These are phyloP conservation scores for Aotearoamyces nothofagi DNA, from an alignment of 2,329 filamentous ascomycete species.

Conservation along the genomic window DNA sequence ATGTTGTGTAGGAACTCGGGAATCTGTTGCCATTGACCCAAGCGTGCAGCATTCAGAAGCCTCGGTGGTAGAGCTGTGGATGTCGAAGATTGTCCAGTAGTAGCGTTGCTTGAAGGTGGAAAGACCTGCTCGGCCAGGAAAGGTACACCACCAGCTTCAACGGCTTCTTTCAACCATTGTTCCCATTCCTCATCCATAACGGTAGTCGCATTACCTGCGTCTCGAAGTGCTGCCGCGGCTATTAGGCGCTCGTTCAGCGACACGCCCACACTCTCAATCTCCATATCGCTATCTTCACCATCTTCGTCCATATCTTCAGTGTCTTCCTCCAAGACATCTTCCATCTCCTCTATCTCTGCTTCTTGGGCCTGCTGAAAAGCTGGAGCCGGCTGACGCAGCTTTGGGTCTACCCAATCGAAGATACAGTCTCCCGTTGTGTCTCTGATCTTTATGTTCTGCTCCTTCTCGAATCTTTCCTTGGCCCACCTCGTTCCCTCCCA, in stretches of 20 bases:
- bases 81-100: constrained; percentile 19
- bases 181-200: constrained; percentile 60
- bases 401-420: constrained; percentile 39
- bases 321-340: constrained; percentile 22
- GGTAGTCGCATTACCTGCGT: constrained; percentile 40
- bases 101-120: constrained; percentile 18
- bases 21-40: constrained; percentile 40
- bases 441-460: constrained; percentile 52
- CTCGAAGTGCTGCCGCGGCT: constrained; percentile 45
- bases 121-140: constrained; percentile 28
- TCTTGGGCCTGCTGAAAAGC: constrained; percentile 6
- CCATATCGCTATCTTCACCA: constrained; percentile 35
- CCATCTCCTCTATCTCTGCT: constrained; percentile 16
- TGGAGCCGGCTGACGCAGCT: constrained; percentile 13
- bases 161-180: constrained; percentile 57
- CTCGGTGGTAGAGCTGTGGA: constrained; percentile 26
- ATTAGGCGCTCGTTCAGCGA: constrained; percentile 49
- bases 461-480: constrained; percentile 63
- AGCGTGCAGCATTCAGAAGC: constrained; percentile 38
- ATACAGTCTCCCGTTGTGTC: constrained; percentile 62
- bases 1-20: constrained; percentile 38
- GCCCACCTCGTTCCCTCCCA: constrained; percentile 80
- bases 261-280: constrained; percentile 42
- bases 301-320: constrained; percentile 16
- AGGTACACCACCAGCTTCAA: constrained; percentile 43